Evolutionary conservation across 495 filamentous ascomycete genomes (phyloP).

Genomic region (Aspergillus sclerotioniger): DNA sequence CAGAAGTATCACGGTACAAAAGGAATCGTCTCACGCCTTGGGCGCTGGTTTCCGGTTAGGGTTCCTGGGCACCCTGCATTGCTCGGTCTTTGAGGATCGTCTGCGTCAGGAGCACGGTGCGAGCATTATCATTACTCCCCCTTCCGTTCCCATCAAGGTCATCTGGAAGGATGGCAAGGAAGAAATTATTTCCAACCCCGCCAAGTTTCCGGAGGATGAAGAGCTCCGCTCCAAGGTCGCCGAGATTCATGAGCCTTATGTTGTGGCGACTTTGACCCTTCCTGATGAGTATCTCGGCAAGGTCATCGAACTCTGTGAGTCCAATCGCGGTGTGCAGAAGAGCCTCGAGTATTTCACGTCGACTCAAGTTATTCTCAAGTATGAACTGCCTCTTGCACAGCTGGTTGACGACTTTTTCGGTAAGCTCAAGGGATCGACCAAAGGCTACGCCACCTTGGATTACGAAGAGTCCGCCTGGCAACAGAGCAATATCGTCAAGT

Average conservation of each 20-base stretch:
- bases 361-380: slow-evolving; percentile 95
- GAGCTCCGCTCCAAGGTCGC: slow-evolving; percentile 55
- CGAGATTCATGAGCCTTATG: slow-evolving; percentile 80
- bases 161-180: slow-evolving; percentile 70
- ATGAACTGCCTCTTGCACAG: slow-evolving; percentile 80
- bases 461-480: slow-evolving; percentile 94
- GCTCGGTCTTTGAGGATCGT: slow-evolving; percentile 97
- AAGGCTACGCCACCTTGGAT: slow-evolving; percentile 80
- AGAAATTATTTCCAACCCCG: slow-evolving; percentile 76
- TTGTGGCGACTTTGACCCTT: slow-evolving; percentile 81
- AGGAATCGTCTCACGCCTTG: slow-evolving; percentile 88
- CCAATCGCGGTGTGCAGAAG: slow-evolving; percentile 81
- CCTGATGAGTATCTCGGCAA: slow-evolving; percentile 92
- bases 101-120: slow-evolving; percentile 91
- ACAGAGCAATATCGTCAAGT: slow-evolving; percentile 75
- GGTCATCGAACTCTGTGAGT: slow-evolving; percentile 92
- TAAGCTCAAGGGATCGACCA: slow-evolving; percentile 86
- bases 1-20: slow-evolving; percentile 87
- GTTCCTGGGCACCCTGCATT: slow-evolving; percentile 94
- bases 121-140: slow-evolving; percentile 95
- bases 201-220: slow-evolving; percentile 79
- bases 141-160: slow-evolving; percentile 88
- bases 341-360: slow-evolving; percentile 86
- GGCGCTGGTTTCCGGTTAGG: slow-evolving; percentile 93
- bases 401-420: slow-evolving; percentile 97